These are phyloP conservation scores for Colletotrichum simmondsii DNA, from an alignment of 2,329 filamentous ascomycete genomes.

Conservation along the genomic window DNA sequence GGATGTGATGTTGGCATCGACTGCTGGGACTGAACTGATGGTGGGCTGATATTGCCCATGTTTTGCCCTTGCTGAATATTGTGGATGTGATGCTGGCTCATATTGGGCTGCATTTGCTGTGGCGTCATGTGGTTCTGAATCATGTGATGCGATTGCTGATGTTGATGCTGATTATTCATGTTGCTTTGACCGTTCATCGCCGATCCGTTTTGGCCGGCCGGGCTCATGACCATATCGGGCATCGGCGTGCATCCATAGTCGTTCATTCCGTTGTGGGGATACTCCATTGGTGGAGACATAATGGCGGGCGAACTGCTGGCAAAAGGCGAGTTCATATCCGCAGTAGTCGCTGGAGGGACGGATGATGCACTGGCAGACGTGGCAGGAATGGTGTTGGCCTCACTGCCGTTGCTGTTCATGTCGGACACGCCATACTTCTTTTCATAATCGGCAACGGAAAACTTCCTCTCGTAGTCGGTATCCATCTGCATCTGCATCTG, in stretches of 20 bases:
- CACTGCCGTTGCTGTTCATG: conserved; percentile 46
- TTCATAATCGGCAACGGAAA: conserved; percentile 54
- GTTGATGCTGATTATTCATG: conserved; percentile 43
- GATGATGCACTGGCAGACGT: conserved; percentile 40
- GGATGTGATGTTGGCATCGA: conserved; percentile 41
- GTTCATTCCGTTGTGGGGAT: conserved; percentile 52
- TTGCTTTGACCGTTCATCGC: conserved; percentile 37
- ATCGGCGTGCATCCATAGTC: conserved; percentile 57
- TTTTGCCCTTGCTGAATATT: conserved; percentile 40
- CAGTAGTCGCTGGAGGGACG: conserved; percentile 35
- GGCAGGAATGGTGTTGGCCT: conserved; percentile 48
- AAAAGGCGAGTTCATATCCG: conserved; percentile 62
- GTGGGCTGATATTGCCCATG: conserved; percentile 33
- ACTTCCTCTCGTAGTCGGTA: conserved; percentile 59
- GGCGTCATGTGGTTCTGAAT: conserved; percentile 40
- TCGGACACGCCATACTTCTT: conserved; percentile 52
- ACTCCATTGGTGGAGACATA: conserved; percentile 64
- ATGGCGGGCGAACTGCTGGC: conserved; percentile 63
- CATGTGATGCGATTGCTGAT: conserved; percentile 44
- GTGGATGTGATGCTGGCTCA: conserved; percentile 44
- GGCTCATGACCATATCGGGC: conserved; percentile 65
- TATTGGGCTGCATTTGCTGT: conserved; percentile 44
- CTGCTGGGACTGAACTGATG: conserved; percentile 16
- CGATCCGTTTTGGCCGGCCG: conserved; percentile 50
- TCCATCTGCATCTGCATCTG: conserved; percentile 57